These are phyloP conservation scores for Eucalyptus globulus DNA, from an alignment of 345 rosid species.

Conservation along the genomic window DNA sequence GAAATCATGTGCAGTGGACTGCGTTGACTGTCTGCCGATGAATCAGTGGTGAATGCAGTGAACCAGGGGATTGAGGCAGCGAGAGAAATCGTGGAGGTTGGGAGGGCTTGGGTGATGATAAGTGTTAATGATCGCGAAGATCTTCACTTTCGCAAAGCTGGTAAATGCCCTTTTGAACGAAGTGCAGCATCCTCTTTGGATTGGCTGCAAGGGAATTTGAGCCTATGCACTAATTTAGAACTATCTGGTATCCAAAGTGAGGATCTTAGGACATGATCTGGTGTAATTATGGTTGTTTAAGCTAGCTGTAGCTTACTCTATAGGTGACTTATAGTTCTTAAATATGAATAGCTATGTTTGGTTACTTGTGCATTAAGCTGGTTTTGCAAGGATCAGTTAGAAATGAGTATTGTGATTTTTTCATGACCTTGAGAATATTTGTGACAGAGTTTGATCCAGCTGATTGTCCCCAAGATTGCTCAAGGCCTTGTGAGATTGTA, in stretches of 20 bases:
- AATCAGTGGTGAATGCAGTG: slow-evolving; percentile 42
- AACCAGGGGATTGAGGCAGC: slow-evolving; percentile 45
- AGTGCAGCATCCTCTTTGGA: not conserved
- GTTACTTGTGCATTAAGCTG: too few relatives aligned
- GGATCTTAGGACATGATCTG: not conserved
- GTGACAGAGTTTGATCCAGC: too few relatives aligned
- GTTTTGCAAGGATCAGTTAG: too few relatives aligned
- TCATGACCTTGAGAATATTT: too few relatives aligned
- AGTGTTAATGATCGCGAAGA: slow-evolving; percentile 50
- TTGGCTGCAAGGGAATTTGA: not conserved
- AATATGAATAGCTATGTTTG: not conserved
- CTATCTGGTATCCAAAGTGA: not conserved
- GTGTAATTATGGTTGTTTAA: not conserved
- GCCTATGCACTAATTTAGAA: not conserved
- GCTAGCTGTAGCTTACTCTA: not conserved
- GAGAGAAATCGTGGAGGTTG: slow-evolving; percentile 18
- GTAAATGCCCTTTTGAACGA: not conserved
- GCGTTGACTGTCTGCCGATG: slow-evolving; percentile 63
- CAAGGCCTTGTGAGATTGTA: too few relatives aligned
- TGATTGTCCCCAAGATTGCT: too few relatives aligned
- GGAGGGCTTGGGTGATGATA: slow-evolving; percentile 62
- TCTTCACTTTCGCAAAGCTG: slow-evolving; percentile 59
- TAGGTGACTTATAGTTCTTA: not conserved
- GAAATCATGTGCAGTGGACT: slow-evolving; percentile 26
- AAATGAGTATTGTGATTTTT: too few relatives aligned